phyloP scores from a whole-genome alignment of 805 yeast genomes.

The Saccharomycopsis sp. region DNA sequence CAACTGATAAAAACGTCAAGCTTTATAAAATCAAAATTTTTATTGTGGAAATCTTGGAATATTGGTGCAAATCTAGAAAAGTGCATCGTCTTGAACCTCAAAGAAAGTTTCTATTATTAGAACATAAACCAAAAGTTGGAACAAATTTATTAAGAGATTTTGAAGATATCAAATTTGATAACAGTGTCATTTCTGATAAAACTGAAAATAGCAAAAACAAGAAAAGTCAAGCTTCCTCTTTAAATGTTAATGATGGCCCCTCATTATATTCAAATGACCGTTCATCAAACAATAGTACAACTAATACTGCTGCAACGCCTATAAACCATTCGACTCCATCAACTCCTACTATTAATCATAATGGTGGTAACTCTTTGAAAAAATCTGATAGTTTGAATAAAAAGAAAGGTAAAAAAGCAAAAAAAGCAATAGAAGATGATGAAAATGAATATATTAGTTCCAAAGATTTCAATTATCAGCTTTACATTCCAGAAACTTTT shows the following conservation, averaged over 20 bases:
- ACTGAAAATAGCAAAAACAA: slow-evolving; percentile 1
- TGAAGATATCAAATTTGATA: slow-evolving; percentile 23
- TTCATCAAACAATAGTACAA: background rate
- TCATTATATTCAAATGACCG: background rate
- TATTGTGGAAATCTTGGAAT: slow-evolving; percentile 82
- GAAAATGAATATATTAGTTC: slow-evolving; percentile 51
- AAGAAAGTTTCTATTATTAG: slow-evolving; percentile 68
- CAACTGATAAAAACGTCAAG: slow-evolving; percentile 70
- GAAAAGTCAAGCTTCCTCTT: background rate
- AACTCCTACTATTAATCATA: background rate
- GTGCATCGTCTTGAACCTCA: slow-evolving; percentile 91
- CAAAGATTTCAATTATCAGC: slow-evolving; percentile 75
- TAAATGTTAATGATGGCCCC: background rate
- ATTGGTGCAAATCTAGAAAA: slow-evolving; percentile 73
- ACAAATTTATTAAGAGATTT: slow-evolving; percentile 36
- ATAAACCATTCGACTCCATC: background rate
- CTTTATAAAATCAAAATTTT: slow-evolving; percentile 80
- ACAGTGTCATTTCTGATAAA: slow-evolving; percentile 20
- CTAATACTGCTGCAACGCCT: background rate
- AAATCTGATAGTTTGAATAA: background rate
- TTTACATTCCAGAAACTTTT: slow-evolving; percentile 59
- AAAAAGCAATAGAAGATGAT: slow-evolving; percentile 24
- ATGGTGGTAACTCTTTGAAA: background rate
- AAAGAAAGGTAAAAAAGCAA: background rate
- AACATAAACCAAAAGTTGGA: slow-evolving; percentile 56